These are phyloP conservation scores for Trichoderma asperelloides DNA, from an alignment of 495 filamentous ascomycete species.

Conservation along the genomic window DNA sequence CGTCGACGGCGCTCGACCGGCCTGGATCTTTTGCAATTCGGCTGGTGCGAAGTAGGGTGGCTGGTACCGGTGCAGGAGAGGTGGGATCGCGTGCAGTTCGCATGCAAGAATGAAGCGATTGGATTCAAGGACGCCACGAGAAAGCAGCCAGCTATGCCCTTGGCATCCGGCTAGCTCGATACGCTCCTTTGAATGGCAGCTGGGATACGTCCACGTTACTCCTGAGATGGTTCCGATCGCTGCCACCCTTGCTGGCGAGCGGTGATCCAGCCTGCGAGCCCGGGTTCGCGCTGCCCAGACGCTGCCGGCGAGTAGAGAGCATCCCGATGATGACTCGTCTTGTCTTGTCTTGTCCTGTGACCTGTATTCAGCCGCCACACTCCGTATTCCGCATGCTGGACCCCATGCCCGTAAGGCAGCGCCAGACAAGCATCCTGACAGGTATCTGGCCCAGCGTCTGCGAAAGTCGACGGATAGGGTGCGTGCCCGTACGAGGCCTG, in stretches of 20 bases:
- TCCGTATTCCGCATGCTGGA: too few species aligned
- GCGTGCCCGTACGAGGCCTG: too few species aligned
- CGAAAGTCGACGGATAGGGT: too few species aligned
- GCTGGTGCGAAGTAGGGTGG: background rate
- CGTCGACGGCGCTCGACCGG: background rate
- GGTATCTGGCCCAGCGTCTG: too few species aligned
- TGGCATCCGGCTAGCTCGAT: background rate
- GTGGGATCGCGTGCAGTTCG: slow-evolving; percentile 7
- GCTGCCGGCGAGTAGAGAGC: background rate
- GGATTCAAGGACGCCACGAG: slow-evolving; percentile 6
- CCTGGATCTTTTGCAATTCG: slow-evolving; percentile 1
- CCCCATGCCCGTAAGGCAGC: too few species aligned
- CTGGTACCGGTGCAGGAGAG: slow-evolving; percentile 1
- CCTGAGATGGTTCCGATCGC: slow-evolving; percentile 1
- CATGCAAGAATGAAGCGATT: slow-evolving; percentile 6
- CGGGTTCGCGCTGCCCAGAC: background rate
- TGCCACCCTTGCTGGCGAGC: background rate
- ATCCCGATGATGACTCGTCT: background rate
- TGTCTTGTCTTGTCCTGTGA: background rate
- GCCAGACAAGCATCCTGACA: too few species aligned
- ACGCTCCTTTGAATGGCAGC: background rate
- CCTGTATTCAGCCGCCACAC: too few species aligned
- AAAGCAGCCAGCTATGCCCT: background rate
- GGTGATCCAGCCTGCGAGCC: background rate
- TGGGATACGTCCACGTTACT: background rate